Evolutionary conservation across 352 stramenopile genomes (phyloP).

Genomic region (Phytophthora idaei): DNA sequence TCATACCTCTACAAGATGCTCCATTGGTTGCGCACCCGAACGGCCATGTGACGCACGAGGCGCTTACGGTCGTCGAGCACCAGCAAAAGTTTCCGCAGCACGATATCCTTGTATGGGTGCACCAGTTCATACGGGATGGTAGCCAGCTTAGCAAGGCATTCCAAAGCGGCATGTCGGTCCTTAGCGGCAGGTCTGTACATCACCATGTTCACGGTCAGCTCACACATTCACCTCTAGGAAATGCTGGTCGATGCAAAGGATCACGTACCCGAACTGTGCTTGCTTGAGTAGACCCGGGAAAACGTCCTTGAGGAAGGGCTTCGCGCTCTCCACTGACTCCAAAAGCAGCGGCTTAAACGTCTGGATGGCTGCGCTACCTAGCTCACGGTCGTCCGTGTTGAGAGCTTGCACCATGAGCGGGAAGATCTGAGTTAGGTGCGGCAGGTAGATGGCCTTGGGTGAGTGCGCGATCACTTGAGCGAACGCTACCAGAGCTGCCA

Average conservation of each 20-base stretch:
- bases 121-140: slow-evolving; percentile 88
- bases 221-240: neutral
- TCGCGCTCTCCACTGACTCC: slow-evolving; percentile 79
- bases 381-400: slow-evolving; percentile 71
- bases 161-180: slow-evolving; percentile 74
- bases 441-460: slow-evolving; percentile 78
- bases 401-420: slow-evolving; percentile 85
- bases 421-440: slow-evolving; percentile 79
- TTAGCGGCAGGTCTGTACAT: slow-evolving; percentile 55
- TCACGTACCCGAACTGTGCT: slow-evolving; percentile 72
- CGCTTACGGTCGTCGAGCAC: slow-evolving; percentile 89
- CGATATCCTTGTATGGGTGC: slow-evolving; percentile 86
- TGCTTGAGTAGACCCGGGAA: slow-evolving; percentile 86
- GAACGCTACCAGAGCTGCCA: slow-evolving; percentile 76
- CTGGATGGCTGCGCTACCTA: slow-evolving; percentile 78
- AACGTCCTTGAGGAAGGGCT: slow-evolving; percentile 85
- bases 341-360: slow-evolving; percentile 81
- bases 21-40: slow-evolving; percentile 92
- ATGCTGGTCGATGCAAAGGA: neutral
- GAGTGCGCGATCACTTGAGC: slow-evolving; percentile 84
- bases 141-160: slow-evolving; percentile 79
- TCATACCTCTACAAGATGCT: slow-evolving; percentile 77
- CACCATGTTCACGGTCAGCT: slow-evolving; percentile 8
- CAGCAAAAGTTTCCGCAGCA: slow-evolving; percentile 75
- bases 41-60: slow-evolving; percentile 84